A percentile compares a stretch with the other conserved stretches of the same genome.
Evolutionary conservation across 1,139 yeast species (phyloP).

Genomic region (Scheffersomyces lignicola): DNA sequence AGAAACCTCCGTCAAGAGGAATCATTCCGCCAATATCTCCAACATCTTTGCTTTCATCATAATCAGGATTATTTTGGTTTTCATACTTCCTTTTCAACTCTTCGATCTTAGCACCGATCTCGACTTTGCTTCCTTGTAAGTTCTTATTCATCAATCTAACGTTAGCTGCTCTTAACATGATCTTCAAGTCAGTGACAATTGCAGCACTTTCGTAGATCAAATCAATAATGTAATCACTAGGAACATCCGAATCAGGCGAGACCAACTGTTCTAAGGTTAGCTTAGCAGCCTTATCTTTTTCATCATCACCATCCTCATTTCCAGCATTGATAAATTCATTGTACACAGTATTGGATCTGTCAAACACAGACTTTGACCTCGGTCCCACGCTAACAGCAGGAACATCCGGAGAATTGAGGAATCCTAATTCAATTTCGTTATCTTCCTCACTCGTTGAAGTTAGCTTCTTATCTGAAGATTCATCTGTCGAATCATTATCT

Average conservation of each 20-base stretch:
- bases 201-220: conserved; percentile 61
- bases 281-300: conserved; percentile 16
- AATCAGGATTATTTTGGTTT: conserved; percentile 13
- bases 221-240: conserved; percentile 56
- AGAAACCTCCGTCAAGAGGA: background rate
- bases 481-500: conserved; percentile 16
- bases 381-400: conserved; percentile 24
- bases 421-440: conserved; percentile 25
- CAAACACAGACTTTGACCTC: conserved; percentile 39
- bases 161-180: conserved; percentile 62
- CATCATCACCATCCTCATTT: conserved; percentile 10
- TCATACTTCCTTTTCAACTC: conserved; percentile 18
- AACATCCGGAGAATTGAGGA: conserved; percentile 19
- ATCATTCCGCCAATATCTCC: background rate
- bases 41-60: conserved; percentile 6
- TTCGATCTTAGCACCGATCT: conserved; percentile 22
- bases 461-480: conserved; percentile 19
- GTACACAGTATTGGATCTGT: conserved; percentile 18
- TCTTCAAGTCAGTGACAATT: conserved; percentile 60
- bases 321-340: conserved; percentile 14
- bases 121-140: conserved; percentile 36
- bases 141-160: conserved; percentile 56
- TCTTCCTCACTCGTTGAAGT: conserved; percentile 24
- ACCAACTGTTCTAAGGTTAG: conserved; percentile 54
- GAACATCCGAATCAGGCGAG: conserved; percentile 51